phyloP scores from a whole-genome alignment of 495 filamentous ascomycete species.

The Xylaria curta region DNA sequence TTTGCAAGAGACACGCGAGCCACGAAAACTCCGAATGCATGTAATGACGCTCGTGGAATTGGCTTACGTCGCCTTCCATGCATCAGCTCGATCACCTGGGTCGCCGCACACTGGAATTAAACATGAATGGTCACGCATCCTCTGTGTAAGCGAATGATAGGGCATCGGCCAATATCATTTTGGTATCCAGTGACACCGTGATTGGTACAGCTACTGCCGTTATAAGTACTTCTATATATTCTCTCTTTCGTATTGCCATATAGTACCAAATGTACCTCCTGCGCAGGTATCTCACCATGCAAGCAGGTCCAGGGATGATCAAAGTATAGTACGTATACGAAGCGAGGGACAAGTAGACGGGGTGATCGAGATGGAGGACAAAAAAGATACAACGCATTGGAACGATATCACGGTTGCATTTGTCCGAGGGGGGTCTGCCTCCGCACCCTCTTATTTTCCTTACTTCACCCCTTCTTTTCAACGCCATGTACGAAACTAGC shows the following conservation, averaged over 20 bases:
- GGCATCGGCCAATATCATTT: background rate
- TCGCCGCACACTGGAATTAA: slow-evolving; percentile 1
- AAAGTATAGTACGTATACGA: slow-evolving; percentile 22
- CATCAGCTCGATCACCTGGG: slow-evolving; percentile 13
- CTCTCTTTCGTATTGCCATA: slow-evolving; percentile 2
- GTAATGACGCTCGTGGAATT: slow-evolving; percentile 22
- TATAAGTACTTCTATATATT: slow-evolving; percentile 7
- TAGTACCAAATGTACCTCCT: background rate
- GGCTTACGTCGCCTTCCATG: slow-evolving; percentile 12
- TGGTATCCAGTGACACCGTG: slow-evolving; percentile 1
- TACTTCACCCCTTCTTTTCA: background rate
- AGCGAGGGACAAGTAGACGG: slow-evolving; percentile 19
- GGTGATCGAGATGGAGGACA: slow-evolving; percentile 21
- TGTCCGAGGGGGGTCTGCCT: background rate
- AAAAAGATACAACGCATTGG: slow-evolving; percentile 28
- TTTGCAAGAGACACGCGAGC: slow-evolving; percentile 14
- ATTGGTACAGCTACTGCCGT: slow-evolving; percentile 2
- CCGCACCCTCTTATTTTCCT: slow-evolving; percentile 17
- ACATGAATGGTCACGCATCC: slow-evolving; percentile 12
- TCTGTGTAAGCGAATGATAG: slow-evolving; percentile 14
- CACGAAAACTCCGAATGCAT: slow-evolving; percentile 26
- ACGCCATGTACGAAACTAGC: slow-evolving; percentile 15
- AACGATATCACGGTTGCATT: slow-evolving; percentile 26
- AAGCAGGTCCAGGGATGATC: slow-evolving; percentile 10
- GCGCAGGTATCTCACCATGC: slow-evolving; percentile 2